Percentiles rank a stretch among this genome's conserved stretches.
Evolutionary conservation across 768 basidiomycete genomes (phyloP).

Genomic region (Xerocomus spinulosus): DNA sequence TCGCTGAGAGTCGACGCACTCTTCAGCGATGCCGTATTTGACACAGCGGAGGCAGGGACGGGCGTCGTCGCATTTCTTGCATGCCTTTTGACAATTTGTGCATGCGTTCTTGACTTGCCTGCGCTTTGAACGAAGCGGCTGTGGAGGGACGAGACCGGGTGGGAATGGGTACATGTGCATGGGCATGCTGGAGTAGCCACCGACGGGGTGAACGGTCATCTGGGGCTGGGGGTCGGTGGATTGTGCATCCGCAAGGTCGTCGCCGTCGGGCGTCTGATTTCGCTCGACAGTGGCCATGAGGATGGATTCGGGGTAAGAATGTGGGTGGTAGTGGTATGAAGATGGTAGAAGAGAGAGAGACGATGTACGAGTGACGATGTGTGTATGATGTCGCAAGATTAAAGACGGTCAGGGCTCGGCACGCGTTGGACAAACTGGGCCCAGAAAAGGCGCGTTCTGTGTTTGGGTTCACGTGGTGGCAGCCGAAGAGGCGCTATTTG

Average conservation of each 20-base stretch:
- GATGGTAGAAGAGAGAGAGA: slow-evolving; percentile 10
- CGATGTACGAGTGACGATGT: slow-evolving; percentile 26
- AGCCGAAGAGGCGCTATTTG: slow-evolving; percentile 27
- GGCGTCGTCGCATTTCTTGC: slow-evolving; percentile 90
- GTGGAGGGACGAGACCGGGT: slow-evolving; percentile 40
- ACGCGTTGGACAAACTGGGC: slow-evolving; percentile 36
- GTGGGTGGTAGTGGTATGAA: slow-evolving; percentile 28
- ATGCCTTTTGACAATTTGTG: slow-evolving; percentile 86
- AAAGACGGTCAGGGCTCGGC: slow-evolving; percentile 31
- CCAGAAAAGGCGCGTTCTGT: slow-evolving; percentile 27
- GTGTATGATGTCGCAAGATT: slow-evolving; percentile 32
- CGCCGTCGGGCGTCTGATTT: slow-evolving; percentile 38
- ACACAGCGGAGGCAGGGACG: slow-evolving; percentile 91
- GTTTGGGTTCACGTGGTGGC: slow-evolving; percentile 33
- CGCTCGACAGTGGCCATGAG: slow-evolving; percentile 37
- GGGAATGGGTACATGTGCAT: slow-evolving; percentile 73
- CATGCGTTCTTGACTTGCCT: slow-evolving; percentile 90
- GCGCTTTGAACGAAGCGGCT: slow-evolving; percentile 67
- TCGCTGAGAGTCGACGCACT: slow-evolving; percentile 85
- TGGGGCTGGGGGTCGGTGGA: slow-evolving; percentile 40
- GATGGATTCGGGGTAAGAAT: slow-evolving; percentile 24
- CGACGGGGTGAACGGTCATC: slow-evolving; percentile 48
- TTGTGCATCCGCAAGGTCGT: slow-evolving; percentile 33
- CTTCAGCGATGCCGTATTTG: slow-evolving; percentile 82
- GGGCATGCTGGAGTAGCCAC: slow-evolving; percentile 46